Percentiles rank a stretch among this genome's conserved stretches.
Conservation (phyloP, 2,329 filamentous ascomycete species). For the Pseudogymnoascus sp. region DNA sequence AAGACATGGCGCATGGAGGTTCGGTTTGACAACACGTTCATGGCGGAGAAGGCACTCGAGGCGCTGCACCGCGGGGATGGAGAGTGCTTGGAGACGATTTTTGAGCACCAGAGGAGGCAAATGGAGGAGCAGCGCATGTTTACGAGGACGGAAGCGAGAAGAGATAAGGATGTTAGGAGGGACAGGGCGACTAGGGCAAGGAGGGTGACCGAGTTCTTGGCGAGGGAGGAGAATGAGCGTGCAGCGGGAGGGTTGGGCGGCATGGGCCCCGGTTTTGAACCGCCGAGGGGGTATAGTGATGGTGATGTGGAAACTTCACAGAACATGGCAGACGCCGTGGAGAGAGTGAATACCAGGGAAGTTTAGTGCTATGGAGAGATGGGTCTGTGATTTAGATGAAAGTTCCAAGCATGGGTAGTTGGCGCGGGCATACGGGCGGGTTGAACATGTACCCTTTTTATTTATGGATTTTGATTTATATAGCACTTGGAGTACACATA, state of each 20-base stretch:
- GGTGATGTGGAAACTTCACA: neutral
- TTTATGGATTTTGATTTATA: neutral
- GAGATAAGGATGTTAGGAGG: neutral
- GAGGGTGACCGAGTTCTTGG: neutral
- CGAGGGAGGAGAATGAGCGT: neutral
- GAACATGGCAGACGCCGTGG: neutral
- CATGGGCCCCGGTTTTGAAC: neutral
- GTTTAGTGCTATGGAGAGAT: neutral
- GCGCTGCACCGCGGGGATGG: slow-evolving; percentile 36
- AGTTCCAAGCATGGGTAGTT: neutral
- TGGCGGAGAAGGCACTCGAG: slow-evolving; percentile 39
- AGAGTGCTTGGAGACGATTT: slow-evolving; percentile 32
- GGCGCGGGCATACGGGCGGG: neutral
- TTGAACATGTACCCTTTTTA: neutral
- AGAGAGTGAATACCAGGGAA: neutral
- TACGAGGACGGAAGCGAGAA: slow-evolving; percentile 13
- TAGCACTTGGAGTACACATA: neutral
- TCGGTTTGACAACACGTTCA: slow-evolving; percentile 42
- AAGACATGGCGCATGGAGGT: slow-evolving; percentile 35
- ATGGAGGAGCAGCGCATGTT: slow-evolving; percentile 15
- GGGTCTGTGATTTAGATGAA: neutral
- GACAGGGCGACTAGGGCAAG: neutral
- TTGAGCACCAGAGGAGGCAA: slow-evolving; percentile 19
- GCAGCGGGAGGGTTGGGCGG: neutral
- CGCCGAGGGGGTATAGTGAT: neutral